Evolutionary conservation across 2,329 filamentous ascomycete genomes (phyloP).

Genomic region (Daldinia sp.): DNA sequence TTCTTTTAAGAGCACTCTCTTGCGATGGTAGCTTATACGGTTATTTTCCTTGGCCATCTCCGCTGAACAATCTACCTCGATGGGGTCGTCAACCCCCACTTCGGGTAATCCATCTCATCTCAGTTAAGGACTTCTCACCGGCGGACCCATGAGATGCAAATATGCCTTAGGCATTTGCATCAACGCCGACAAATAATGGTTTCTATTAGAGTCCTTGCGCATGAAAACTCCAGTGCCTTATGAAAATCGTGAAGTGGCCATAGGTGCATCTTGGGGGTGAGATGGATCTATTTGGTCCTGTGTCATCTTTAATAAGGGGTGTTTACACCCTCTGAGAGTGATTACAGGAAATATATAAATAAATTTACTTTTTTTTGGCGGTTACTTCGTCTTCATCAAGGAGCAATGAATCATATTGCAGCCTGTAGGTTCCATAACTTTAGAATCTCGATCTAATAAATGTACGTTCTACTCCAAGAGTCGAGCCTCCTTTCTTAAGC

Average conservation of each 20-base stretch:
- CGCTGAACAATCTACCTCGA: not conserved
- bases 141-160: not conserved
- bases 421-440: too few relatives aligned
- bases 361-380: too few relatives aligned
- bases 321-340: too few relatives aligned
- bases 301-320: too few relatives aligned
- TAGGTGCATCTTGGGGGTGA: not conserved
- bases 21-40: not conserved
- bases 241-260: too few relatives aligned
- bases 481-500: too few relatives aligned
- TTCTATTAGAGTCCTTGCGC: not conserved
- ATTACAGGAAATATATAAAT: too few relatives aligned
- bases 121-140: not conserved
- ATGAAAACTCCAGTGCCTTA: not conserved
- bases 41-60: not conserved
- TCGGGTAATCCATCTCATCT: conserved; percentile 1
- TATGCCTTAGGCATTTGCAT: not conserved
- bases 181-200: not conserved
- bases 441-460: too few relatives aligned
- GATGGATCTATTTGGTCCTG: not conserved
- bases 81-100: not conserved
- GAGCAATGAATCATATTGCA: too few relatives aligned
- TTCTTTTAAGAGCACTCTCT: not conserved
- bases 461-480: too few relatives aligned
- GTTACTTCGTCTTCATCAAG: too few relatives aligned